These are phyloP conservation scores for Galerina sulciceps DNA, from an alignment of 768 basidiomycete genomes.

Conservation along the genomic window DNA sequence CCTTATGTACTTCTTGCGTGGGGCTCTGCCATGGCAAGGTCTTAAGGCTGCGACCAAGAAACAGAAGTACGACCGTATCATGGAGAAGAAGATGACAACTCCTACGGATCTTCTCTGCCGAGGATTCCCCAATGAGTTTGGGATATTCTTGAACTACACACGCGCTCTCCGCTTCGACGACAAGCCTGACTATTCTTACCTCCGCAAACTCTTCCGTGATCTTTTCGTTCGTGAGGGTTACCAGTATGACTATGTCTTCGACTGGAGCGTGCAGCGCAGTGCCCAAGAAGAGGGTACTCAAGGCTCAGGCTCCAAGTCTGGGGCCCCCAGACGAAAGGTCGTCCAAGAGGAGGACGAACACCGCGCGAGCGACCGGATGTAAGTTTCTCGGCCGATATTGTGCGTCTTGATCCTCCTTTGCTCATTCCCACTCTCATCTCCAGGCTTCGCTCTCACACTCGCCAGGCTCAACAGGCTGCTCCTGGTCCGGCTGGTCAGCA, in stretches of 20 bases:
- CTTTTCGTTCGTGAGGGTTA: slow-evolving; percentile 96
- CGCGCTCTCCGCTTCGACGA: slow-evolving; percentile 99
- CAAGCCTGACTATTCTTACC: slow-evolving; percentile 99
- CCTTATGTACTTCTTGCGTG: slow-evolving; percentile 99
- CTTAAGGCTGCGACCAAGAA: slow-evolving; percentile 99
- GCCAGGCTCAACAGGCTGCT: slow-evolving; percentile 72
- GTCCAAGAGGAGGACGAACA: slow-evolving; percentile 87
- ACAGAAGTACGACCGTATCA: slow-evolving; percentile 99
- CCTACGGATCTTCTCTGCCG: slow-evolving; percentile 96
- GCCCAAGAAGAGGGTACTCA: slow-evolving; percentile 68
- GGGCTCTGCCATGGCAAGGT: slow-evolving; percentile 98
- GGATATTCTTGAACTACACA: slow-evolving; percentile 98
- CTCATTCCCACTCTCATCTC: slow-evolving; percentile 17
- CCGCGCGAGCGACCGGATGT: slow-evolving; percentile 83
- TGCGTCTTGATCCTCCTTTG: slow-evolving; percentile 17
- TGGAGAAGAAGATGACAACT: slow-evolving; percentile 99
- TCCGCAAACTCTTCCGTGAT: slow-evolving; percentile 99
- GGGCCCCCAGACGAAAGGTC: slow-evolving; percentile 73
- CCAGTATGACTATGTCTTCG: slow-evolving; percentile 99
- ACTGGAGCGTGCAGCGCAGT: slow-evolving; percentile 91
- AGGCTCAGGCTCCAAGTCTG: slow-evolving; percentile 63
- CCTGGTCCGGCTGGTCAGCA: slow-evolving; percentile 54
- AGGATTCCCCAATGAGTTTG: slow-evolving; percentile 99
- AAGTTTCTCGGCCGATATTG: slow-evolving; percentile 37
- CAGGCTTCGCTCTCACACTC: slow-evolving; percentile 88